Percentiles rank a stretch among this genome's conserved stretches.
Evolutionary conservation across 805 yeast species (phyloP).

Genomic region (Metschnikowia matae): DNA sequence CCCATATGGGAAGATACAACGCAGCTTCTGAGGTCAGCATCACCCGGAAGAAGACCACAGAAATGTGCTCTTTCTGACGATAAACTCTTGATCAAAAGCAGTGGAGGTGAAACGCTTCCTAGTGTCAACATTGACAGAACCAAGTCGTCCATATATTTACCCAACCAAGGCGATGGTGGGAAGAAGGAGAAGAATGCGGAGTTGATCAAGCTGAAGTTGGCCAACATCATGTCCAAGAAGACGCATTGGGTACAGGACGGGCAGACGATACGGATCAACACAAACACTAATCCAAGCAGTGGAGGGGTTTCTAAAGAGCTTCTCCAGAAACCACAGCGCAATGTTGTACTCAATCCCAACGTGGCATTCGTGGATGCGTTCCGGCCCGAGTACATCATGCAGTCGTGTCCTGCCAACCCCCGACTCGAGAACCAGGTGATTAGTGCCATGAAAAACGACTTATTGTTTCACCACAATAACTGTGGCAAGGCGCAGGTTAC

Average conservation of each 20-base stretch:
- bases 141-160: slow-evolving; percentile 4
- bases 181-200: slow-evolving; percentile 5
- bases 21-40: slow-evolving; percentile 5
- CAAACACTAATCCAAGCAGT: neutral
- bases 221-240: neutral
- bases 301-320: neutral
- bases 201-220: slow-evolving; percentile 5
- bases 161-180: neutral
- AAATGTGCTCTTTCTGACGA: slow-evolving; percentile 16
- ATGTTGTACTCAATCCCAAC: slow-evolving; percentile 23
- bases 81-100: slow-evolving; percentile 7
- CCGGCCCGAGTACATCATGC: slow-evolving; percentile 49
- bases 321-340: slow-evolving; percentile 7
- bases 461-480: slow-evolving; percentile 40
- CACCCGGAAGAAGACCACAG: neutral
- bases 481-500: slow-evolving; percentile 27
- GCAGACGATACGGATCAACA: neutral
- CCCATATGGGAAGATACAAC: slow-evolving; percentile 13
- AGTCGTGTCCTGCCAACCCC: slow-evolving; percentile 50
- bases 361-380: slow-evolving; percentile 48
- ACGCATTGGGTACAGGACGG: neutral
- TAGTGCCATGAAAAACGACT: slow-evolving; percentile 50
- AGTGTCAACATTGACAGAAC: slow-evolving; percentile 9
- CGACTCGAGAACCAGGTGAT: slow-evolving; percentile 48
- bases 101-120: slow-evolving; percentile 7